phyloP scores from a whole-genome alignment of 495 filamentous ascomycete genomes.

The Acidiella bohemica region DNA sequence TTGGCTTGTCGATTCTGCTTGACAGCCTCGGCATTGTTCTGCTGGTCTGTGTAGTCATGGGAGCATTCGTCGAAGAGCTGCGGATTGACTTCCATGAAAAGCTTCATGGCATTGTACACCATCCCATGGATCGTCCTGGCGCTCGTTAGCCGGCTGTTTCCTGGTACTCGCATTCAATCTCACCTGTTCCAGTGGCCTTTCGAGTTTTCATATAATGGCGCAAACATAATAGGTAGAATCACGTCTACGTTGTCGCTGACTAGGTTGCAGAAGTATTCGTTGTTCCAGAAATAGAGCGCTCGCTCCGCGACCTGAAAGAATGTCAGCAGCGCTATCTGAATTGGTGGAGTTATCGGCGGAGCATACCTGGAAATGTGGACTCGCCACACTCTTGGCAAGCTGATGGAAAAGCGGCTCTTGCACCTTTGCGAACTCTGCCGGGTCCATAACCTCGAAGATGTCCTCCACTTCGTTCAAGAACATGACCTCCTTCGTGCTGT shows the following conservation, averaged over 20 bases:
- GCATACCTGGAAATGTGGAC: conserved; percentile 86
- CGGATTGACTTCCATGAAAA: conserved; percentile 99
- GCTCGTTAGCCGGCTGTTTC: neutral
- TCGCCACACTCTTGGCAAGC: conserved; percentile 92
- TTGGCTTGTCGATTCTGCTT: conserved; percentile 62
- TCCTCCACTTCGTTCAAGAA: conserved; percentile 98
- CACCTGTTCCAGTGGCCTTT: conserved; percentile 99
- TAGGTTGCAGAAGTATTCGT: conserved; percentile 99
- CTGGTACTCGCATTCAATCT: no score
- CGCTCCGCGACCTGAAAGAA: conserved; percentile 81
- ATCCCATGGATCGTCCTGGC: conserved; percentile 94
- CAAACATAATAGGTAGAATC: conserved; percentile 98
- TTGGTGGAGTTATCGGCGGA: no score
- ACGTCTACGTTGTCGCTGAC: conserved; percentile 98
- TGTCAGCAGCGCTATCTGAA: no score
- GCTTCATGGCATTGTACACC: conserved; percentile 99
- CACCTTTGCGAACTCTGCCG: conserved; percentile 94
- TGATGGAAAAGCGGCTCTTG: conserved; percentile 96
- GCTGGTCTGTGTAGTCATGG: conserved; percentile 92
- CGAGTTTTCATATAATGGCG: conserved; percentile 95
- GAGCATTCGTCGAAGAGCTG: conserved; percentile 98
- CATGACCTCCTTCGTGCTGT: conserved; percentile 99
- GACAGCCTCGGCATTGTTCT: conserved; percentile 71
- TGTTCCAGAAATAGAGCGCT: conserved; percentile 99
- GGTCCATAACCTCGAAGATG: conserved; percentile 99